A percentile compares a stretch with the other conserved stretches of the same genome.
phyloP scores from a whole-genome alignment of 1,139 yeast genomes.

The Chernovozyma sophiae-reginae region DNA sequence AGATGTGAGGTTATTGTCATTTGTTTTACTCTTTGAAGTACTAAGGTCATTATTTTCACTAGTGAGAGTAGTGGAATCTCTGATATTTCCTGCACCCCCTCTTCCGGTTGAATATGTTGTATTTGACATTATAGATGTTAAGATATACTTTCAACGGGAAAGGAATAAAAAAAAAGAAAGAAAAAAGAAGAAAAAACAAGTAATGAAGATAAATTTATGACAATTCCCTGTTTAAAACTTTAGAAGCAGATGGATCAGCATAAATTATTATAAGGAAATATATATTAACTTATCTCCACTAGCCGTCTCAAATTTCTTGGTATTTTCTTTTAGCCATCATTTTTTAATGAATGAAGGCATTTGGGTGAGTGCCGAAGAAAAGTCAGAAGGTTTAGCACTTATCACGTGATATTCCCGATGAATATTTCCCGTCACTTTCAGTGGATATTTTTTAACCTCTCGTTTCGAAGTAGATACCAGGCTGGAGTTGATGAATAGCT shows the following conservation, averaged over 20 bases:
- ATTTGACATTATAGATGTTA: no score
- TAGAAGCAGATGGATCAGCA: no score
- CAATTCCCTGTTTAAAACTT: no score
- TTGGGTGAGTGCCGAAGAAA: no score
- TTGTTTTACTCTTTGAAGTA: slow-evolving; percentile 23
- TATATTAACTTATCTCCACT: not conserved
- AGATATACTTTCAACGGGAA: not conserved
- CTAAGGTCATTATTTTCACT: slow-evolving; percentile 15
- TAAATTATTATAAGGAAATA: no score
- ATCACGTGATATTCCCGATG: not conserved
- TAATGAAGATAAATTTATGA: not conserved
- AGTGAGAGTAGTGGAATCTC: slow-evolving; percentile 16
- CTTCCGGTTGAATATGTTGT: slow-evolving; percentile 30
- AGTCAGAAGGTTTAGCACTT: not conserved
- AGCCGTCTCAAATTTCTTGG: slow-evolving; percentile 1
- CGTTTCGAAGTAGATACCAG: no score
- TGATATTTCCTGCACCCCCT: slow-evolving; percentile 40
- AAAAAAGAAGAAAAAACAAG: not conserved
- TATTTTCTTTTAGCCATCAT: not conserved
- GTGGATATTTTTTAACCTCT: no score
- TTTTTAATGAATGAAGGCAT: not conserved
- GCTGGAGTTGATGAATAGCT: no score
- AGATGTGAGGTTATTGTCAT: slow-evolving; percentile 21
- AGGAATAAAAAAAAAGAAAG: not conserved
- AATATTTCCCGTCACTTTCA: no score